Evolutionary conservation across 495 filamentous ascomycete species (phyloP), one percentile per base, ranked within the genome.

Genomic region (Aspergillus carlsbadensis): DNA sequence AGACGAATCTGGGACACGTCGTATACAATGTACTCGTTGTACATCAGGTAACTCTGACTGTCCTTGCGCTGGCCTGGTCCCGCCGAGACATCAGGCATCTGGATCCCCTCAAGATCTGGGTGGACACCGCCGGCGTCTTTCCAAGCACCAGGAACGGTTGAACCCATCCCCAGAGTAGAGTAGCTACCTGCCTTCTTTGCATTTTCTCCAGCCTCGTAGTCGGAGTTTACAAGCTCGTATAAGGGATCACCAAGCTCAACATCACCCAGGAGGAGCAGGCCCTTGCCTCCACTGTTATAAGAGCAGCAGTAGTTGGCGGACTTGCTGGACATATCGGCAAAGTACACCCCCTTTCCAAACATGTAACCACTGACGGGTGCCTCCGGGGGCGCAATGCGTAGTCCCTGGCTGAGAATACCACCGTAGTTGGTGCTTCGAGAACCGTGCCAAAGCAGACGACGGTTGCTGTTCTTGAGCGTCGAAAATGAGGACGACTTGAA

Each of bases 291-390:
- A 40, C 78, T 78, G 58, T 81, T 78, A 6, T 69, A 69, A 4
- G 81, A 62, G 2, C 67, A 79, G 67, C 90, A 94, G 72, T 95
- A 96, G 57, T 84, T 82, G 18, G 90, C 90, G 5, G 87, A 90
- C 69, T 92, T 89, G 67, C 73, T 82, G 58, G 83, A 87, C 71
- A 89, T 88, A 63, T 96, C 92, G 11, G 92, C 91, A 2, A 96
- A 77, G 65, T 96, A 96, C 40, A 96, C 84, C n/a, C 91, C 92
- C 56, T 94, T 92, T 59, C 87, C 91, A 59, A 94, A 95, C 77
- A 84, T 85, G 70, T 92, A 91, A 0, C 90, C 90, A 44, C 76
- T 82, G 3, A 85, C 84, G 2, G 89, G 91, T 0, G 89, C 89
- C 67, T 92, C 88, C 0, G 90, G 89, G 0, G 91, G 90, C 0